Base-by-base conservation (phyloP, 2,329 filamentous ascomycete genomes). In the Esteya vermicola region DNA sequence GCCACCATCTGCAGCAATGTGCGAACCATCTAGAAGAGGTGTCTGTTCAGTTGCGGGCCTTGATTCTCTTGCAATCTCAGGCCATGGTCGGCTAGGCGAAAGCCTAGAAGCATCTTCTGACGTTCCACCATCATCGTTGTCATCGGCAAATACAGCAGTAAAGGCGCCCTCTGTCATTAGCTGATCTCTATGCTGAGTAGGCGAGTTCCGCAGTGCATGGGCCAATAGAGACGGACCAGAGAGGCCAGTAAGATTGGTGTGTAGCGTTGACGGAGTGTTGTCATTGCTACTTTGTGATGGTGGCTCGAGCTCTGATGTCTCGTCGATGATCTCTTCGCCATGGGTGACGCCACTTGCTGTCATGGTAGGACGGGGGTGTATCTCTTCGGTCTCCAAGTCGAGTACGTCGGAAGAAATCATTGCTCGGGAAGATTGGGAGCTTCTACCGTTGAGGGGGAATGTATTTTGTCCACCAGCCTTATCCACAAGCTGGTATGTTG, bases 401-500 rank as follows among this genome's bases (percentile, higher is more conserved):
- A 57, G 52, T 41, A 51, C 38, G 23, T 59, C 56, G 21, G 51
- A 51, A 14, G 46, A 43, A 16, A 48, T 16, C 8, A 38, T 45
- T 23, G 50, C 45, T 23, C 53, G 54, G 16, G 56, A 53, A 3
- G 58, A 57, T 30, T 51, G 52, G 16, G 61, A 59, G 34, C 55
- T 57, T 40, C 56, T 55, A 35, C 56, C 58, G 26, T 50, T 49
- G 33, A 74, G 57, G 43, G 75, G 68, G 9, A 63, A 60, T 5
- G 65, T 59, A 44, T 56, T 62, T 33, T 57, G 60, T 25, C 55
- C 56, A 43, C 61, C 56, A 42, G 67, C 60, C 50, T 70, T 68
- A 50, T 82, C 75, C 30, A 79, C 79, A 22, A 94, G 70, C 37
- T 85, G 78, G 55, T 88, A 85, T 16, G 75, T 85, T 33, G 86